phyloP scores from a whole-genome alignment of 208 protist species.

The Perkinsela sp. region DNA sequence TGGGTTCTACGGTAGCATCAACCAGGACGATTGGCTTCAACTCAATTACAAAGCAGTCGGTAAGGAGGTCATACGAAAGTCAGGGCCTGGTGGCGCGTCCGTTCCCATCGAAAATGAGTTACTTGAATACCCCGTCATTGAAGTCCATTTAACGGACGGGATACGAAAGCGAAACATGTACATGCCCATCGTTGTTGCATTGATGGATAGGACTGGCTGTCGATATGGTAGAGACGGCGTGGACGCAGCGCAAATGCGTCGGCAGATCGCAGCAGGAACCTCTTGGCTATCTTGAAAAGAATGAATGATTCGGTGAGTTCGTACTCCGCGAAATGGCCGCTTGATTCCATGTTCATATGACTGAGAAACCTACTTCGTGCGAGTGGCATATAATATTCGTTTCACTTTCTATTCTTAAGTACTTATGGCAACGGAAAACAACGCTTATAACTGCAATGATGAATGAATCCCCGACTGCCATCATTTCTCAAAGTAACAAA shows the following conservation, averaged over 20 bases:
- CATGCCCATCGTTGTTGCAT: neutral
- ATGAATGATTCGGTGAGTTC: neutral
- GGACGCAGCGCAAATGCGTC: neutral
- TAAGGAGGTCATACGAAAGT: neutral
- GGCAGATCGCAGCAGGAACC: neutral
- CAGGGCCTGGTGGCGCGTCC: neutral
- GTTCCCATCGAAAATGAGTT: neutral
- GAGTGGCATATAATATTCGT: neutral
- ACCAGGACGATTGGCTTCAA: neutral
- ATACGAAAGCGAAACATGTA: neutral
- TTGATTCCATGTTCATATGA: neutral
- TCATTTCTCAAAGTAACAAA: too few species aligned
- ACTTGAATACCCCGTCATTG: neutral
- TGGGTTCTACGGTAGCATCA: slow-evolving; percentile 1
- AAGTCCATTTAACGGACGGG: neutral
- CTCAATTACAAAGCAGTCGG: neutral
- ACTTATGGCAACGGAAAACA: neutral
- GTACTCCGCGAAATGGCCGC: neutral
- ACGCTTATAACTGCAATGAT: neutral
- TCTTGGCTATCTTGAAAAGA: neutral
- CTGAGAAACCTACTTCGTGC: neutral
- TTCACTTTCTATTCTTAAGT: neutral
- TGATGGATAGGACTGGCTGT: neutral
- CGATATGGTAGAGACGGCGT: neutral
- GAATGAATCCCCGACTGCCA: too few species aligned